These are phyloP conservation scores for Phytopythium vexans DNA, from an alignment of 352 stramenopile genomes.

Conservation along the genomic window DNA sequence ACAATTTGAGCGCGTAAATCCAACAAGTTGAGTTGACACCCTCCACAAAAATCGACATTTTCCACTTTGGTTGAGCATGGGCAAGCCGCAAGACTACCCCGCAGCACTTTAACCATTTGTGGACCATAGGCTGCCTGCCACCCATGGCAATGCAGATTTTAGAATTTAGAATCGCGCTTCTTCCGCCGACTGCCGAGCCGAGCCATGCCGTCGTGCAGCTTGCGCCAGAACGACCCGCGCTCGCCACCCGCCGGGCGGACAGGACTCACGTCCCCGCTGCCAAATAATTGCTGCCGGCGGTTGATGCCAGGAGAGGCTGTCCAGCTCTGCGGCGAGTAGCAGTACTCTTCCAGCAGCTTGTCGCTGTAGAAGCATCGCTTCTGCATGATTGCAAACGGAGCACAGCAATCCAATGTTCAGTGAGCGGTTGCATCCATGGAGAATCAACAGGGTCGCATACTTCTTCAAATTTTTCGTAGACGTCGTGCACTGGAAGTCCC, in stretches of 20 bases:
- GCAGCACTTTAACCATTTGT: too few relatives aligned
- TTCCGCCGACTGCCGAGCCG: slow-evolving; percentile 64
- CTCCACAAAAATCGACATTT: too few relatives aligned
- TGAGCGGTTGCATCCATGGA: background rate
- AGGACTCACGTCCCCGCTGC: slow-evolving; percentile 55
- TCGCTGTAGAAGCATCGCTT: slow-evolving; percentile 80
- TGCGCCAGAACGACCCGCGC: slow-evolving; percentile 67
- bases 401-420: background rate
- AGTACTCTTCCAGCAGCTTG: slow-evolving; percentile 80
- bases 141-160: too few relatives aligned
- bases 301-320: slow-evolving; percentile 66
- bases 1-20: too few relatives aligned
- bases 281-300: slow-evolving; percentile 69
- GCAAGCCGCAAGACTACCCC: too few relatives aligned
- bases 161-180: slow-evolving; percentile 14
- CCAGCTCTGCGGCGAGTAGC: slow-evolving; percentile 83
- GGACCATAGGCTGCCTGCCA: background rate
- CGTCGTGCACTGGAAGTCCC: slow-evolving; percentile 52
- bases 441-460: slow-evolving; percentile 18
- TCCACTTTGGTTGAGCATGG: too few relatives aligned
- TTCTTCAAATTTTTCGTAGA: slow-evolving; percentile 79
- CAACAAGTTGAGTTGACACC: too few relatives aligned
- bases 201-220: slow-evolving; percentile 64
- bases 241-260: slow-evolving; percentile 19
- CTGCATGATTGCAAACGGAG: slow-evolving; percentile 16